Percentiles rank a stretch among this genome's conserved stretches.
phyloP scores from a whole-genome alignment of 495 filamentous ascomycete genomes.

The Neurospora sp. region DNA sequence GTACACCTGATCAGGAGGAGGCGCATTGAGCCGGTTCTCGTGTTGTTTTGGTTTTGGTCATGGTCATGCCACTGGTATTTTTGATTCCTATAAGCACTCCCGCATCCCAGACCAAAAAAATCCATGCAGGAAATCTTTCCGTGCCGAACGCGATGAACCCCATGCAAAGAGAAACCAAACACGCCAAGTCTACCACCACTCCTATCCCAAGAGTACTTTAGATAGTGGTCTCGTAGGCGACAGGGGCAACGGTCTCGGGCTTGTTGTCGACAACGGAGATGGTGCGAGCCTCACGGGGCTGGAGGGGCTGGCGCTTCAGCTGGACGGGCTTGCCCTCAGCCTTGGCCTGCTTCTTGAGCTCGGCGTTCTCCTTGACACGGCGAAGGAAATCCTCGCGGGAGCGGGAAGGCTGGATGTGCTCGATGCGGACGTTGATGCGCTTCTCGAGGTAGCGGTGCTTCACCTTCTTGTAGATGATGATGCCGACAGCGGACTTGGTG shows the following conservation, averaged over 20 bases:
- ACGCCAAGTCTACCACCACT: constrained; percentile 20
- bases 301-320: constrained; percentile 80
- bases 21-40: constrained; percentile 6
- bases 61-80: constrained; percentile 31
- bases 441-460: constrained; percentile 98
- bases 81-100: constrained; percentile 30
- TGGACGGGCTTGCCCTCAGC: constrained; percentile 72
- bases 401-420: constrained; percentile 90
- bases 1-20: not conserved
- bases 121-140: constrained; percentile 28
- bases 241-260: constrained; percentile 83
- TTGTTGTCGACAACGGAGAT: constrained; percentile 65
- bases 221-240: constrained; percentile 97
- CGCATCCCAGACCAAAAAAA: constrained; percentile 27
- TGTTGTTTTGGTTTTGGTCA: constrained; percentile 1
- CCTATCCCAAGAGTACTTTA: constrained; percentile 41
- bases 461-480: constrained; percentile 98
- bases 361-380: constrained; percentile 92
- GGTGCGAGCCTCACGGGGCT: constrained; percentile 68
- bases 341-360: constrained; percentile 86
- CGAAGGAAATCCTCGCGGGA: constrained; percentile 91
- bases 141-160: constrained; percentile 30
- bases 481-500: constrained; percentile 88
- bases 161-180: constrained; percentile 27
- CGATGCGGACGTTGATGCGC: constrained; percentile 95